Evolutionary conservation across 83 land plant genomes (phyloP).

Genomic region (Larix sibirica): DNA sequence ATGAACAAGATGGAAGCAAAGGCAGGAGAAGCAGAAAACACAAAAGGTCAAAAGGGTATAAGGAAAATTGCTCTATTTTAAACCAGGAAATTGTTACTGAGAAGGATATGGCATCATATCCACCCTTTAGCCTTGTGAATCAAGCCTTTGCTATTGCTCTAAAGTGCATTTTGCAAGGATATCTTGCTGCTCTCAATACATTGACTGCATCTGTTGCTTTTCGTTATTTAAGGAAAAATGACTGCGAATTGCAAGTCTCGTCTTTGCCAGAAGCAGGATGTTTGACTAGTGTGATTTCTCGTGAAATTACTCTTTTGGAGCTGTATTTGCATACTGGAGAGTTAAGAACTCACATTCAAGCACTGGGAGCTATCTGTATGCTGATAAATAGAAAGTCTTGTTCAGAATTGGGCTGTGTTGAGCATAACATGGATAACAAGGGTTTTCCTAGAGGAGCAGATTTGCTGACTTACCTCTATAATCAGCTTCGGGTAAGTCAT

Average conservation of each 20-base stretch:
- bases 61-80: not conserved
- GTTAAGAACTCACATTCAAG: slow-evolving; percentile 67
- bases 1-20: slow-evolving; percentile 11
- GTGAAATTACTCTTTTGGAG: slow-evolving; percentile 79
- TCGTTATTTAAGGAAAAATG: slow-evolving; percentile 40
- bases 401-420: slow-evolving; percentile 16
- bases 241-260: not conserved
- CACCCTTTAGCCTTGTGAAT: slow-evolving; percentile 75
- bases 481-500: slow-evolving; percentile 63
- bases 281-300: slow-evolving; percentile 46
- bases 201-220: slow-evolving; percentile 54
- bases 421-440: not conserved
- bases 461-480: slow-evolving; percentile 81
- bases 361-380: slow-evolving; percentile 67
- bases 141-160: slow-evolving; percentile 94
- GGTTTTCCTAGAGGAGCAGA: slow-evolving; percentile 82
- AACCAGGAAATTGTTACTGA: not conserved
- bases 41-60: slow-evolving; percentile 4
- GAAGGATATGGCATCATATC: slow-evolving; percentile 13
- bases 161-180: slow-evolving; percentile 73
- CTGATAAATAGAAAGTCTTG: slow-evolving; percentile 14
- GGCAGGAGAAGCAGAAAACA: slow-evolving; percentile 8
- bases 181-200: slow-evolving; percentile 69
- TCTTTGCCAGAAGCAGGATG: slow-evolving; percentile 32
- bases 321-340: slow-evolving; percentile 76